These are phyloP conservation scores for Solanum sejunctum DNA, from an alignment of 257 asterid genomes.

Conservation along the genomic window DNA sequence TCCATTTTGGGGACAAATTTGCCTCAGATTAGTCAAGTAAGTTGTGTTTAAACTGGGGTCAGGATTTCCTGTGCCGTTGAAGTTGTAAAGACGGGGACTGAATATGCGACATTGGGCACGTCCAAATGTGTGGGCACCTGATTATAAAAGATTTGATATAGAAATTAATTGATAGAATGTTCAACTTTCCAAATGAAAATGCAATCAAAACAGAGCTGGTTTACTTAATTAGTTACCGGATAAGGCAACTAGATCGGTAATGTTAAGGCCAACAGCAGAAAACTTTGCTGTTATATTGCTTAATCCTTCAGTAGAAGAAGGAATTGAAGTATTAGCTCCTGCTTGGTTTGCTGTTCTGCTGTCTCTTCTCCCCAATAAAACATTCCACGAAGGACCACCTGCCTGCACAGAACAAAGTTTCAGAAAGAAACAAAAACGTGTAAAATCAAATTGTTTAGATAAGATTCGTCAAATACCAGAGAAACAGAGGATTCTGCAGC, in stretches of 20 bases:
- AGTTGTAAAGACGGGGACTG: slow-evolving; percentile 35
- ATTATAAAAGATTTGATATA: neutral
- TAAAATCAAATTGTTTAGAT: too few species aligned
- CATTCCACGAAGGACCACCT: slow-evolving; percentile 63
- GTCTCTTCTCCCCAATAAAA: slow-evolving; percentile 49
- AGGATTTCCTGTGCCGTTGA: slow-evolving; percentile 34
- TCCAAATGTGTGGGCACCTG: slow-evolving; percentile 73
- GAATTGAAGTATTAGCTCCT: slow-evolving; percentile 53
- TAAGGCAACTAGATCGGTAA: slow-evolving; percentile 49
- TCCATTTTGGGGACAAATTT: slow-evolving; percentile 45
- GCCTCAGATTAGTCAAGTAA: slow-evolving; percentile 26
- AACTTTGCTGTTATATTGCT: slow-evolving; percentile 41
- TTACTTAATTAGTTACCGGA: slow-evolving; percentile 29
- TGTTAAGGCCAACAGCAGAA: slow-evolving; percentile 37
- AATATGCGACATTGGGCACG: slow-evolving; percentile 42
- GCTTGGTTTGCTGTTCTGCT: slow-evolving; percentile 39
- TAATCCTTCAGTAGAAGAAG: slow-evolving; percentile 36
- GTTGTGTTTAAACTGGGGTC: slow-evolving; percentile 51
- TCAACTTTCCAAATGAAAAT: neutral
- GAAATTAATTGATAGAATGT: neutral
- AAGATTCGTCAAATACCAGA: slow-evolving; percentile 11
- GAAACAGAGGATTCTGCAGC: slow-evolving; percentile 43
- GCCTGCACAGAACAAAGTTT: slow-evolving; percentile 5
- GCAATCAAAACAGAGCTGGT: neutral
- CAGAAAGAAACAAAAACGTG: too few species aligned